Evolutionary conservation across 495 filamentous ascomycete genomes (phyloP), one percentile per base, ranked within the genome.

Genomic region (Neurospora hispaniola): DNA sequence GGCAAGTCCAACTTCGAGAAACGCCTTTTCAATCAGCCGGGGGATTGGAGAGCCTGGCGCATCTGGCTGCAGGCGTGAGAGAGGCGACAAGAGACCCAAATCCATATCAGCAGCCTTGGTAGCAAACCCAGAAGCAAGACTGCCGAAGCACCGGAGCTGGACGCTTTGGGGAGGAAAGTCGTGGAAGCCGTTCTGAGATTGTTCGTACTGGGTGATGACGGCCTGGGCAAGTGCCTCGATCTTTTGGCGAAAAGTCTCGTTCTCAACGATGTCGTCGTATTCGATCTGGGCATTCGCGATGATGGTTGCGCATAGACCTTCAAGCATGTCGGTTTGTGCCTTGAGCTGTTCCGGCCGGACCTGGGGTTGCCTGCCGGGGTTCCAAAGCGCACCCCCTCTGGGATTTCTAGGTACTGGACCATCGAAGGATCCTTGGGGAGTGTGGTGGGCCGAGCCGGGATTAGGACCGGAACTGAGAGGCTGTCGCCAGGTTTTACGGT

Each of bases 51-150:
- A 89, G 43, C 82, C 81, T 2, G 81, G 74, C 71, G 84, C 83
- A 76, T 86, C 84, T 2, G 87, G 85, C n/a, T 82, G 78, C 5
- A 81, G 72, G 11, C 48, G 72, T 3, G 88, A 90, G 74, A 84
- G 78, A 41, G 86, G 85, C 27, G 88, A 88, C n/a, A 91, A 78
- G 70, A 93, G 83, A 5, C 87, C 89, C 18, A 94, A 83, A 79
- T 94, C 92, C 88, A 94, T 90, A 76, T 94, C 92, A 2, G 92
- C 91, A 11, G 85, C 86, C 78, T 88, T 88, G 8, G 89, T 90
- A 7, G 91, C 92, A 78, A 93, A 93, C 0, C 91, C 92, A 11
- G 91, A 92, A 11, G 84, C 84, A 54, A 94, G 84, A 75, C 92
- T 94, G 3, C 92, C 92, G 75, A 92, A 93, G 73, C 88, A 89